phyloP scores from a whole-genome alignment of 1,284 basidiomycete species.

The Ustilago curta region DNA sequence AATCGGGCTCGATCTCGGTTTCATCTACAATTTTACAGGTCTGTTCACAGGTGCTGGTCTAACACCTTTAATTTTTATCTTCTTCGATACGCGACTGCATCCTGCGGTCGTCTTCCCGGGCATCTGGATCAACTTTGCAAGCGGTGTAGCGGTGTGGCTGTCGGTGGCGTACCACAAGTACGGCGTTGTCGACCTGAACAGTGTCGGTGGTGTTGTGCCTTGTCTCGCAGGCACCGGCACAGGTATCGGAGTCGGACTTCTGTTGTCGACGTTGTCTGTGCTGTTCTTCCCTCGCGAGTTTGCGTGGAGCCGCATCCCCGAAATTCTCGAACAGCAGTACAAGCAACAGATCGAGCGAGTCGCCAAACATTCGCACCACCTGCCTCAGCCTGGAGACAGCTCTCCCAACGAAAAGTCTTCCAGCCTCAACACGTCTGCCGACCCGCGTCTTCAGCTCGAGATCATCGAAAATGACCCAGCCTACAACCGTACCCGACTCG shows the following conservation, averaged over 20 bases:
- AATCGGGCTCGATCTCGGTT: conserved; percentile 56
- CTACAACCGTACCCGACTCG: conserved; percentile 37
- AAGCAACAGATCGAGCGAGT: conserved; percentile 22
- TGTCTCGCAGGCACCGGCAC: conserved; percentile 59
- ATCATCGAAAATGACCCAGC: conserved; percentile 43
- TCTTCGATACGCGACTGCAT: conserved; percentile 60
- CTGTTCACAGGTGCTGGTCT: conserved; percentile 57
- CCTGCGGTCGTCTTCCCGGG: conserved; percentile 57
- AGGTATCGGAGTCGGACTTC: conserved; percentile 55
- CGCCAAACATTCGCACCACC: conserved; percentile 19
- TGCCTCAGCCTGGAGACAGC: not conserved
- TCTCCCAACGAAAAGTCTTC: conserved; percentile 14
- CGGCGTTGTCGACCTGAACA: conserved; percentile 49
- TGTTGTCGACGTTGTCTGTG: conserved; percentile 35
- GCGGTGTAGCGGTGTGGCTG: conserved; percentile 64
- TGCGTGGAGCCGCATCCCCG: conserved; percentile 52
- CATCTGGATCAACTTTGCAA: conserved; percentile 63
- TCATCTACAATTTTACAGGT: conserved; percentile 61
- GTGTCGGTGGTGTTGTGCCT: conserved; percentile 47
- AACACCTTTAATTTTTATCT: conserved; percentile 57
- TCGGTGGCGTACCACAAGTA: conserved; percentile 50
- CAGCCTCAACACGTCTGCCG: conserved; percentile 19
- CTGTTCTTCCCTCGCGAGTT: conserved; percentile 53
- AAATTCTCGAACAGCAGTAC: conserved; percentile 41
- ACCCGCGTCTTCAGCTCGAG: conserved; percentile 40